Conservation (phyloP, 2,329 filamentous ascomycete genomes). For the Aspergillus fumigatiaffinis region DNA sequence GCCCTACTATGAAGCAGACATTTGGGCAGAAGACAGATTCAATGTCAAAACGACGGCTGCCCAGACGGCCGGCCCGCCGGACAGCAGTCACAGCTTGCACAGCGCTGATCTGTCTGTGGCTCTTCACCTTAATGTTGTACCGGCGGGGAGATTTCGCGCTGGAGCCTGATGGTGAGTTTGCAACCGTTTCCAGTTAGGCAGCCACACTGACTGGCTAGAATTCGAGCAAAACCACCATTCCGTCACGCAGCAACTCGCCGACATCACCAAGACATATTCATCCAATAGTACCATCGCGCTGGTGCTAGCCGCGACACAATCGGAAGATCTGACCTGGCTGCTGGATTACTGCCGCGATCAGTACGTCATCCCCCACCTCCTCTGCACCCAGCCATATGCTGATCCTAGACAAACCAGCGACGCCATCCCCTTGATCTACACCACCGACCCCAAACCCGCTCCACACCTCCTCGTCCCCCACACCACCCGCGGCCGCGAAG, state of each 20-base stretch:
- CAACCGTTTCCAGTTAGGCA: neutral
- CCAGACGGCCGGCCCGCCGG: constrained; percentile 18
- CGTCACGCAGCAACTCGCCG: constrained; percentile 13
- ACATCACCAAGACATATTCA: constrained; percentile 13
- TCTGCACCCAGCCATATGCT: neutral
- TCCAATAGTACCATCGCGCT: constrained; percentile 13
- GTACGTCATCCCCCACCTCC: constrained; percentile 2
- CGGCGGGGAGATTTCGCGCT: constrained; percentile 5
- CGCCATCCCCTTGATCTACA: constrained; percentile 17
- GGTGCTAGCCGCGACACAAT: constrained; percentile 15
- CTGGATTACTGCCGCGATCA: constrained; percentile 18
- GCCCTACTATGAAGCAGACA: neutral
- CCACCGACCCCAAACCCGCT: constrained; percentile 23
- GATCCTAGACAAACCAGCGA: neutral
- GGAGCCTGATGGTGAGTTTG: neutral
- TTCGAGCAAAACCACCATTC: constrained; percentile 7
- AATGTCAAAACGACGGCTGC: constrained; percentile 16
- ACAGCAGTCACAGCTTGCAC: constrained; percentile 11
- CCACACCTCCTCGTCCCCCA: constrained; percentile 20
- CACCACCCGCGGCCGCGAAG: constrained; percentile 54
- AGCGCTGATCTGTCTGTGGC: constrained; percentile 11
- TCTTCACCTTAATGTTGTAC: constrained; percentile 12
- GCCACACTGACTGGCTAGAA: constrained; percentile 1
- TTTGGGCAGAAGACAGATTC: no score
- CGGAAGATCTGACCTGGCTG: constrained; percentile 19